Evolutionary conservation across 805 yeast genomes (phyloP).

Genomic region (Starmerella sp.): DNA sequence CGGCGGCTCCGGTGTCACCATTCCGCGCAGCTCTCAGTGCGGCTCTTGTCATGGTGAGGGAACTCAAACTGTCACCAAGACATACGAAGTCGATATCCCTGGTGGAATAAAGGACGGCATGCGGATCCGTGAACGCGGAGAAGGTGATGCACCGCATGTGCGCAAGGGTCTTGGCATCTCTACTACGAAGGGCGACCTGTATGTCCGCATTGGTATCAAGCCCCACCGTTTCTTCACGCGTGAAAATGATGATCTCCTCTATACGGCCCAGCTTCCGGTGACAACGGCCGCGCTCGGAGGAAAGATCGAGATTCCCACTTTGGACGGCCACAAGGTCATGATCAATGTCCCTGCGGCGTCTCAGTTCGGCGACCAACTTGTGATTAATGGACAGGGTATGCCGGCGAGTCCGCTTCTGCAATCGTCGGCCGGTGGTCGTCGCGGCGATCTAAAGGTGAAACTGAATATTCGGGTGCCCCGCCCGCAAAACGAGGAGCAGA

Average conservation of each 20-base stretch:
- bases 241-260: slow-evolving; percentile 52
- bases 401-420: slow-evolving; percentile 35
- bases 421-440: slow-evolving; percentile 33
- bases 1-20: slow-evolving; percentile 76
- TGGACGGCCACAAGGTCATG: slow-evolving; percentile 58
- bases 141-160: slow-evolving; percentile 80
- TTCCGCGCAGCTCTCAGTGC: slow-evolving; percentile 62
- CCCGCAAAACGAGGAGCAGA: slow-evolving; percentile 75
- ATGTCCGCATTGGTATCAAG: slow-evolving; percentile 65
- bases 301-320: slow-evolving; percentile 76
- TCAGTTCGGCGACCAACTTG: slow-evolving; percentile 59
- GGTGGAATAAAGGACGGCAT: slow-evolving; percentile 82
- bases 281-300: slow-evolving; percentile 98
- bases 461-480: slow-evolving; percentile 59
- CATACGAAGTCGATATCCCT: slow-evolving; percentile 77
- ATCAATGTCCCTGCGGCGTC: slow-evolving; percentile 77
- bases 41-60: slow-evolving; percentile 81
- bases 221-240: slow-evolving; percentile 64
- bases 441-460: slow-evolving; percentile 74
- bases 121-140: slow-evolving; percentile 69
- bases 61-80: slow-evolving; percentile 52
- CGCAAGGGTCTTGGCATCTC: slow-evolving; percentile 61
- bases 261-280: slow-evolving; percentile 62
- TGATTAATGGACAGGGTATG: slow-evolving; percentile 78
- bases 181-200: slow-evolving; percentile 64